These are phyloP conservation scores for Pichia sp. DNA, from an alignment of 1,139 yeast genomes.

Conservation along the genomic window DNA sequence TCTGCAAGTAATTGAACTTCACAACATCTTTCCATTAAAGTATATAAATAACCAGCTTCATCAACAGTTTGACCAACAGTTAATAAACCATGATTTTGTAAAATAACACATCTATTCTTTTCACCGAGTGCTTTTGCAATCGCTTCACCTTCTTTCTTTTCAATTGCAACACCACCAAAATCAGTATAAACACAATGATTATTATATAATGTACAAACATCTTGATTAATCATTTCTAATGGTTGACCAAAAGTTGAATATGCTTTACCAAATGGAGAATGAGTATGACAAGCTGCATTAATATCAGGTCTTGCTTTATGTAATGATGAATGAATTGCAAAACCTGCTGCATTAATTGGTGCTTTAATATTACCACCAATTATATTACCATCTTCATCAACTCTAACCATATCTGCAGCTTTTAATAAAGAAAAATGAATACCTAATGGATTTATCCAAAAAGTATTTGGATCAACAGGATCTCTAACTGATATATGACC, in stretches of 20 bases:
- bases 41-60: constrained; percentile 73
- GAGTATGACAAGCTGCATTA: constrained; percentile 78
- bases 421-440: constrained; percentile 64
- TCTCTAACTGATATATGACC: constrained; percentile 80
- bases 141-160: constrained; percentile 61
- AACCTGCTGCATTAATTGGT: constrained; percentile 68
- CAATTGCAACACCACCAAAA: constrained; percentile 79
- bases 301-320: constrained; percentile 77
- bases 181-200: constrained; percentile 58
- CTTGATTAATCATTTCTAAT: constrained; percentile 77
- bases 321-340: constrained; percentile 69
- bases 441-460: constrained; percentile 78
- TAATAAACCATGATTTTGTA: constrained; percentile 73
- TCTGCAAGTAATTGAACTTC: constrained; percentile 67
- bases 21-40: constrained; percentile 63
- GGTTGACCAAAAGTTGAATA: constrained; percentile 66
- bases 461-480: constrained; percentile 63
- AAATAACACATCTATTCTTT: constrained; percentile 52
- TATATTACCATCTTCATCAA: constrained; percentile 59
- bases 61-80: constrained; percentile 76
- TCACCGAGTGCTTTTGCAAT: constrained; percentile 64
- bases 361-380: constrained; percentile 44
- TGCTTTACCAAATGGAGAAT: constrained; percentile 69
- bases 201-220: constrained; percentile 62
- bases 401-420: constrained; percentile 71